Evolutionary conservation across 495 filamentous ascomycete species (phyloP).

Genomic region (Lasiosphaeria miniovina): DNA sequence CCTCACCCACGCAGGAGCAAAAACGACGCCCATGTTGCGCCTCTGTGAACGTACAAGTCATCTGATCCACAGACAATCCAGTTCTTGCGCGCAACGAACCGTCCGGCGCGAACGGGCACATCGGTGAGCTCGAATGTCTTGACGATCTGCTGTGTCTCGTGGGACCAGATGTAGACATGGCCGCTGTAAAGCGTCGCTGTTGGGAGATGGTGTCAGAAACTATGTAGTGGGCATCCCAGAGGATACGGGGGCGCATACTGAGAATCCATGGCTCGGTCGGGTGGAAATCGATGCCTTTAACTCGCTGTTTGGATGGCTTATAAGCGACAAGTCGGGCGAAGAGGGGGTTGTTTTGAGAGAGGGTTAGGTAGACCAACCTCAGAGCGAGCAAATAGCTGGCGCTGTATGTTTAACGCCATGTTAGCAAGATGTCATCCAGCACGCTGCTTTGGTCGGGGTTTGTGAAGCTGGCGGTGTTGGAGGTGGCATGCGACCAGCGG

Average conservation of each 20-base stretch:
- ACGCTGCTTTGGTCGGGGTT: not conserved
- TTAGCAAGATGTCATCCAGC: conserved; percentile 14
- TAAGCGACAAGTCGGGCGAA: conserved; percentile 9
- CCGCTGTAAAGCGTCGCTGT: conserved; percentile 82
- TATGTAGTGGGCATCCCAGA: not conserved
- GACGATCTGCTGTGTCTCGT: conserved; percentile 94
- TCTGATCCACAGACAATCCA: conserved; percentile 99
- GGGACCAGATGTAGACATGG: conserved; percentile 99
- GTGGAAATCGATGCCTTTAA: conserved; percentile 97
- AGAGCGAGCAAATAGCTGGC: conserved; percentile 36
- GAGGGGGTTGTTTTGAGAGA: conserved; percentile 57
- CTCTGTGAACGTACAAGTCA: conserved; percentile 79
- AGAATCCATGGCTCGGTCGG: conserved; percentile 96
- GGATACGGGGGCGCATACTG: conserved; percentile 36
- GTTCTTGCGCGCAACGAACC: conserved; percentile 96
- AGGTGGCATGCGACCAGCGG: not conserved
- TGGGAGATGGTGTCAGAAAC: conserved; percentile 9
- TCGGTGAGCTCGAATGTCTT: conserved; percentile 99
- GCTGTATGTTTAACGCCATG: conserved; percentile 32
- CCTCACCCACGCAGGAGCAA: not conserved
- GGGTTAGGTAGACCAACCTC: conserved; percentile 61
- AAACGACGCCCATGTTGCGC: not conserved
- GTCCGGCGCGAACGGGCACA: conserved; percentile 94
- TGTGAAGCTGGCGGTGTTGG: not conserved
- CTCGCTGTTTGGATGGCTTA: conserved; percentile 63